Conservation (phyloP, 2,329 filamentous ascomycete genomes). For the Blastomyces gilchristii region DNA sequence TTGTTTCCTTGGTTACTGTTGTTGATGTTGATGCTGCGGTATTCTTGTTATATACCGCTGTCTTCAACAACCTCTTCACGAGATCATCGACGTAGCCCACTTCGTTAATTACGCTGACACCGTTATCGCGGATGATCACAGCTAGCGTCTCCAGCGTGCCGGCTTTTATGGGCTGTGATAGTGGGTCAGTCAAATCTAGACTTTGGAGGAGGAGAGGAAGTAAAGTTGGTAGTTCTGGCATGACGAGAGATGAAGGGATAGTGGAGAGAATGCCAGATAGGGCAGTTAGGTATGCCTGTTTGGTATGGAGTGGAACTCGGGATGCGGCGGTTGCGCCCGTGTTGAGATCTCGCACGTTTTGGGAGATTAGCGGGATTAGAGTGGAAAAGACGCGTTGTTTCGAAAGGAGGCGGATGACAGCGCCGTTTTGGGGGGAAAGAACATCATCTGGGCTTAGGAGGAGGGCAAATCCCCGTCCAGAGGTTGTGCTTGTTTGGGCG, state of each 20-base stretch:
- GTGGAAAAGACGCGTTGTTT: conserved; percentile 55
- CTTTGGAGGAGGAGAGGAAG: conserved; percentile 53
- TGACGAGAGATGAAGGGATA: conserved; percentile 50
- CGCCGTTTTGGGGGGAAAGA: conserved; percentile 50
- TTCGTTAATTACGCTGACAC: conserved; percentile 39
- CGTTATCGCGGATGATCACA: conserved; percentile 48
- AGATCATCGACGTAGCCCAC: conserved; percentile 49
- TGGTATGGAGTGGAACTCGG: conserved; percentile 28
- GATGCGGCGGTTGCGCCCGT: conserved; percentile 17
- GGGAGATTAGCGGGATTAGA: conserved; percentile 47
- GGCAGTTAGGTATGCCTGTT: conserved; percentile 54
- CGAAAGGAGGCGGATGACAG: conserved; percentile 50
- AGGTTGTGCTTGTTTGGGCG: conserved; percentile 39
- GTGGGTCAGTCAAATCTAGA: conserved; percentile 43
- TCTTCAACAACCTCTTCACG: conserved; percentile 46
- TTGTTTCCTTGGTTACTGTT: conserved; percentile 7
- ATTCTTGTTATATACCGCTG: conserved; percentile 24
- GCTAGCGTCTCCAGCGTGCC: conserved; percentile 51
- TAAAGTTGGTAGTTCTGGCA: conserved; percentile 48
- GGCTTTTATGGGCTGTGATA: conserved; percentile 46
- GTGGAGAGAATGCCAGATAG: conserved; percentile 52
- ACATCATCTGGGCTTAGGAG: conserved; percentile 53
- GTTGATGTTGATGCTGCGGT: conserved; percentile 10
- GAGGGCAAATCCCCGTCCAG: conserved; percentile 49
- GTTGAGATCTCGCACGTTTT: conserved; percentile 40